These are phyloP conservation scores for Cyberlindnera xylosilytica DNA, from an alignment of 805 yeast species.

Conservation along the genomic window DNA sequence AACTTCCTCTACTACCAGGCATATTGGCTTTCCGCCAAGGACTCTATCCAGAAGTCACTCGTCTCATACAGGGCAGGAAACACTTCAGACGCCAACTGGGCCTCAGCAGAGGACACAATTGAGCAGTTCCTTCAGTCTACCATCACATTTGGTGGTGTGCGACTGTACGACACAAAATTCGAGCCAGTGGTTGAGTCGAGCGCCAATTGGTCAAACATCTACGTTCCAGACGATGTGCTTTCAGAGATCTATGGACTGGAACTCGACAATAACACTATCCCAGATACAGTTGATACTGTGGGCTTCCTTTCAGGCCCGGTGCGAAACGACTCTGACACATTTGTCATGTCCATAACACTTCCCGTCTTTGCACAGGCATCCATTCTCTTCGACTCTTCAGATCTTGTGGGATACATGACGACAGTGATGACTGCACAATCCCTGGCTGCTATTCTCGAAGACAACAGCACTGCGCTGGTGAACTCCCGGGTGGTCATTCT, in stretches of 20 bases:
- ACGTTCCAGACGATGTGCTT: conserved; percentile 31
- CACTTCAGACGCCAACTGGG: conserved; percentile 47
- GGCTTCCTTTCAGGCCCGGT: conserved; percentile 72
- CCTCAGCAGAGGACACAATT: conserved; percentile 42
- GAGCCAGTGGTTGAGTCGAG: conserved; percentile 42
- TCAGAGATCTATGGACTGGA: conserved; percentile 49
- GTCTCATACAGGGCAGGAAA: conserved; percentile 72
- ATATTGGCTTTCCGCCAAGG: conserved; percentile 59
- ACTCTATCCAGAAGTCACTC: conserved; percentile 57
- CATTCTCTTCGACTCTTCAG: conserved; percentile 44
- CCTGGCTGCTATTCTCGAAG: conserved; percentile 30
- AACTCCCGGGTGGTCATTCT: conserved; percentile 11
- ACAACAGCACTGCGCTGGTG: conserved; percentile 12
- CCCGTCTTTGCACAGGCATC: conserved; percentile 77
- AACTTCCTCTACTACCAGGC: conserved; percentile 65
- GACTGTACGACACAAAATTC: conserved; percentile 62
- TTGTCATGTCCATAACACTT: conserved; percentile 69
- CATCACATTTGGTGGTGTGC: conserved; percentile 58
- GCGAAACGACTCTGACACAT: conserved; percentile 36
- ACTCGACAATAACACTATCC: conserved; percentile 40
- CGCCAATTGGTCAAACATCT: conserved; percentile 37
- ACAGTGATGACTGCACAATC: conserved; percentile 49
- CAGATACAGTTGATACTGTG: conserved; percentile 36
- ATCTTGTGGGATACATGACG: conserved; percentile 68
- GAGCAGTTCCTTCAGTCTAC: conserved; percentile 65